Percentiles rank a stretch among this genome's conserved stretches.
Conservation (phyloP, 2,329 filamentous ascomycete genomes). For the Pseudogymnoascus sp. region DNA sequence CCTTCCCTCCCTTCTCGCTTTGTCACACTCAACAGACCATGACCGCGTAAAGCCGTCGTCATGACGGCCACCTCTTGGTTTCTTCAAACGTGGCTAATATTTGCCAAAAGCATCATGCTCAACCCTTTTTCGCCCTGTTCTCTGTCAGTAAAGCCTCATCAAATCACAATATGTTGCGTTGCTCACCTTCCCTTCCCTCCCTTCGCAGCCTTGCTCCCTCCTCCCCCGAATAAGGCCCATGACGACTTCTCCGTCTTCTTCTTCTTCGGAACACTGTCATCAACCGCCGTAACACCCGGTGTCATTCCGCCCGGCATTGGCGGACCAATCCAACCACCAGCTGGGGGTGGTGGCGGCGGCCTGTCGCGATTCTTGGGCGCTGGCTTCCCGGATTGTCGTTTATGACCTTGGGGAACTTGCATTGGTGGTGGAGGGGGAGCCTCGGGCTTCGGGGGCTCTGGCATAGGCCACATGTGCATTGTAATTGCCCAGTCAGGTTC, state of each 20-base stretch:
- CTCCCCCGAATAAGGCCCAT: background rate
- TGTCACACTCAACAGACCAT: background rate
- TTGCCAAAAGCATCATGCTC: background rate
- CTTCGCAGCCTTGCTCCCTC: background rate
- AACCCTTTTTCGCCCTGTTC: background rate
- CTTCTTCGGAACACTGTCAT: background rate
- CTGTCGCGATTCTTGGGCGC: slow-evolving; percentile 19
- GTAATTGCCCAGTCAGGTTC: slow-evolving; percentile 67
- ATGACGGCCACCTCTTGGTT: background rate
- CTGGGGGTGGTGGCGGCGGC: background rate
- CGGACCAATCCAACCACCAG: background rate
- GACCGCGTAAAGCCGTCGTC: background rate
- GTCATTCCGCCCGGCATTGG: background rate
- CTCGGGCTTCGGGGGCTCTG: slow-evolving; percentile 35
- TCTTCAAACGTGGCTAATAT: slow-evolving; percentile 3
- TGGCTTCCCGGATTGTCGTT: slow-evolving; percentile 10
- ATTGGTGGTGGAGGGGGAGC: slow-evolving; percentile 24
- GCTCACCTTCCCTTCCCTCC: background rate
- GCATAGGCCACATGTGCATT: slow-evolving; percentile 59
- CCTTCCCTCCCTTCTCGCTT: background rate
- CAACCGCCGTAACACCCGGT: background rate
- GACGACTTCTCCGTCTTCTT: background rate
- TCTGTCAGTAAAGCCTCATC: background rate
- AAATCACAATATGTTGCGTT: background rate
- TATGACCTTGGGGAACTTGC: background rate